Conservation (phyloP, 805 yeast species). For the Kregervanrija delftensis region DNA sequence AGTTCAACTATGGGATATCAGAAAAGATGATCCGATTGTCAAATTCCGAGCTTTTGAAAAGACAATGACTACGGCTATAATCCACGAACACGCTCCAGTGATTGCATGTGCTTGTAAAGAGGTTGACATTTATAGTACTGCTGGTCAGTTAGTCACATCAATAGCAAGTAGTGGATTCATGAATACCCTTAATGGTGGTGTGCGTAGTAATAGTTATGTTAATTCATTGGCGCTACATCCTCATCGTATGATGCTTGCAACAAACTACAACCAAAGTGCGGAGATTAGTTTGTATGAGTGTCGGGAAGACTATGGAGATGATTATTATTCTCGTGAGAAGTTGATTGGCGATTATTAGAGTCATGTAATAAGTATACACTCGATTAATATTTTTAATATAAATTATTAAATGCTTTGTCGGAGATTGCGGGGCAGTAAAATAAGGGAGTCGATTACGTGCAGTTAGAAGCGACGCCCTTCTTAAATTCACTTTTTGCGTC, state of each 20-base stretch:
- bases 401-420: no score
- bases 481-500: no score
- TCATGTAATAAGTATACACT: no score
- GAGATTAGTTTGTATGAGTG: slow-evolving; percentile 58
- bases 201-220: slow-evolving; percentile 45
- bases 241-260: slow-evolving; percentile 89
- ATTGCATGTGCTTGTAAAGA: slow-evolving; percentile 81
- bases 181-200: slow-evolving; percentile 39
- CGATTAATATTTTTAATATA: no score
- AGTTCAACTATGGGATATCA: slow-evolving; percentile 86
- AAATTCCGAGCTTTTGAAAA: slow-evolving; percentile 48
- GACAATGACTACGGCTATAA: slow-evolving; percentile 60
- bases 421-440: no score
- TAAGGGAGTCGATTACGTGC: no score
- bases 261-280: slow-evolving; percentile 72
- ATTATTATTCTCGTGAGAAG: slow-evolving; percentile 9
- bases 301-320: slow-evolving; percentile 24
- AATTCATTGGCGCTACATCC: slow-evolving; percentile 79
- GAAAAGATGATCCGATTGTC: slow-evolving; percentile 64
- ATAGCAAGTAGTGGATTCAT: slow-evolving; percentile 33
- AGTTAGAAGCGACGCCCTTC: no score
- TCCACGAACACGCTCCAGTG: slow-evolving; percentile 96
- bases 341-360: slow-evolving; percentile 6
- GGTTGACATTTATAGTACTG: slow-evolving; percentile 77
- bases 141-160: slow-evolving; percentile 65